phyloP scores from a whole-genome alignment of 176 grass and related monocot species.

The sorghum (Sorghum bicolor) region Sorghum_bicolor_NCBIv3 NC_012875.2:4575001-4575500 shows the following conservation, averaged over 20 bases:
- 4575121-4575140: not conserved
- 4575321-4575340: not conserved
- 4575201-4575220: not conserved
- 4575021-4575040: no score
- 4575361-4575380: not conserved
- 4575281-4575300: not conserved
- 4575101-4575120: no score
- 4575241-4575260: not conserved
- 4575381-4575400: not conserved
- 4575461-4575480: no score
- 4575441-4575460: not conserved
- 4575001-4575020: no score
- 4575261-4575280: not conserved
- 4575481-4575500: no score
- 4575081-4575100: no score
- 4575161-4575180: not conserved
- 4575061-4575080: no score
- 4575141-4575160: not conserved
- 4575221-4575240: not conserved
- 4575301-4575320: not conserved
- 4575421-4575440: not conserved
- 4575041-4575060: no score
- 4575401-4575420: not conserved
- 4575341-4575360: not conserved
- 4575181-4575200: not conserved